These are phyloP conservation scores for Ceratocystis alfenasii DNA, from an alignment of 2,329 filamentous ascomycete species.

Conservation along the genomic window DNA sequence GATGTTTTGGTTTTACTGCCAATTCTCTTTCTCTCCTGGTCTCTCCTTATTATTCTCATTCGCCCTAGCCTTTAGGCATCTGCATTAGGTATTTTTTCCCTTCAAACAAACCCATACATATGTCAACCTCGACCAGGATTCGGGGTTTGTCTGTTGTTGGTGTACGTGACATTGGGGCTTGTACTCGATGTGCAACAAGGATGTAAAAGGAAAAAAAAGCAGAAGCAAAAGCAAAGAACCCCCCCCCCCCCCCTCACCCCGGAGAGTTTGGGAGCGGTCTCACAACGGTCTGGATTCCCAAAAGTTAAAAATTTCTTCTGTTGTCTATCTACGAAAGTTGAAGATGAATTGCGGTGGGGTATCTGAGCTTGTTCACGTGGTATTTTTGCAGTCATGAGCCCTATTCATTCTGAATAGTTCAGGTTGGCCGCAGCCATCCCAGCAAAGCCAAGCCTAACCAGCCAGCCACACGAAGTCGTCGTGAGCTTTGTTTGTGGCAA, in stretches of 20 bases:
- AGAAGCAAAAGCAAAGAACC: not conserved
- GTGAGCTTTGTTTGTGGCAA: not conserved
- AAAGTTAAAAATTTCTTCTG: not conserved
- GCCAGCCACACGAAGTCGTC: conserved; percentile 8
- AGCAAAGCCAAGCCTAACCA: not conserved
- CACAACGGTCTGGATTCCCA: conserved; percentile 1
- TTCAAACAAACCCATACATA: not conserved
- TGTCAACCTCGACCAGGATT: not conserved
- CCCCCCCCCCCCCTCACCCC: no score
- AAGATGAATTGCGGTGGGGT: not conserved
- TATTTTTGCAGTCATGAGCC: not conserved
- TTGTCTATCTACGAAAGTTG: not conserved
- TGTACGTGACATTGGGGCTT: not conserved
- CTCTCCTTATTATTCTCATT: no score
- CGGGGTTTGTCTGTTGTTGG: no score
- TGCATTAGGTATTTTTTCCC: no score
- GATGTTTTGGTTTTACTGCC: not conserved
- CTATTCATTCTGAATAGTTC: not conserved
- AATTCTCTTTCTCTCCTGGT: no score
- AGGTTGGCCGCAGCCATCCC: not conserved
- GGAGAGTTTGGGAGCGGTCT: not conserved
- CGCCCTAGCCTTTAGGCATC: no score
- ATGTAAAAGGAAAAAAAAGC: not conserved
- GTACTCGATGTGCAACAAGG: not conserved
- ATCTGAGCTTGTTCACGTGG: not conserved